Evolutionary conservation across 306 rosid species (phyloP), one percentile per base, ranked within the genome.

Genomic region (Acacia crassicarpa): DNA sequence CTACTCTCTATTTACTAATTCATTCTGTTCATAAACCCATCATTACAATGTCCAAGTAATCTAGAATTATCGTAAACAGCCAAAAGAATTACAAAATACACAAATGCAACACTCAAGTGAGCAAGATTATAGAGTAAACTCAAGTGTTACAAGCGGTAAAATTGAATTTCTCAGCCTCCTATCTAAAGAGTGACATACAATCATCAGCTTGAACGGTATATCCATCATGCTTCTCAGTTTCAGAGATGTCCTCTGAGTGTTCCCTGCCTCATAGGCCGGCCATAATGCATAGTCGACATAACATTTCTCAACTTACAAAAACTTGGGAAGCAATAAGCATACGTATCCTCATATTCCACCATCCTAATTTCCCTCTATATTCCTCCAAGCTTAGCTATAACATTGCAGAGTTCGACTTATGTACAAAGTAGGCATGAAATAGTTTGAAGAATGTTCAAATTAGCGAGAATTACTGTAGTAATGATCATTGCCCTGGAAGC

Each of bases 371-470:
- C 73, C 53, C 41, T 65, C 84, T 48, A 82, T 45, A 33, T 83
- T 72, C 63, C 85, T 83, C 76, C 41, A 23, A 66, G 80, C 86
- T 81, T 44, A 70, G 81, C 84, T 76, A 78, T 72, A 78, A 17
- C 43, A 45, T 51, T 78, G 85, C 77, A 67, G 75, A 62, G 51
- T 25, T 73, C 80, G 74, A 48, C 49, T 76, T 85, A 84, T 90
- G 85, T 87, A 91, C 96, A 89, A 38, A 69, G 69, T 70, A 65
- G 81, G 67, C 75, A 84, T 83, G 65, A 77, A 62, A 81, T 69
- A 48, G 48, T 46, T 44, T 67, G 41, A 48, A 72, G 59, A 80
- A 51, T 32, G 75, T 80, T 51, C 56, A 72, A n/a, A n/a, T 51
- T 56, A 73, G 63, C 63, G 63, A 19, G 41, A 25, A 19, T 72